These are phyloP conservation scores for Trichoderma sp. DNA, from an alignment of 2,329 filamentous ascomycete species.

Conservation along the genomic window DNA sequence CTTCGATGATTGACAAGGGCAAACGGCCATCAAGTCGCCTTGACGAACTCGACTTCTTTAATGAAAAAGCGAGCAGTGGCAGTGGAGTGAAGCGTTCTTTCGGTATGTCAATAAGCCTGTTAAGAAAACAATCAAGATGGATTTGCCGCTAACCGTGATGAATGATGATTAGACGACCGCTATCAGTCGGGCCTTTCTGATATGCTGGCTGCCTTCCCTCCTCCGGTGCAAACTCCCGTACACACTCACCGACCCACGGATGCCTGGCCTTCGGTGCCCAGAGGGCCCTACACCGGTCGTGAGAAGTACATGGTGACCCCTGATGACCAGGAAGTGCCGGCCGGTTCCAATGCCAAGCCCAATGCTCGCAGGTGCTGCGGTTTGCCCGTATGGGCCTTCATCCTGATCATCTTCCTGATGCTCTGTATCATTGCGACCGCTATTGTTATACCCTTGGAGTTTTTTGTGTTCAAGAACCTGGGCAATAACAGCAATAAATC, in stretches of 20 bases:
- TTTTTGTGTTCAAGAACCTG: slow-evolving; percentile 62
- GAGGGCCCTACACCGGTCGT: background rate
- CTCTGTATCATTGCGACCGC: slow-evolving; percentile 78
- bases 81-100: slow-evolving; percentile 45
- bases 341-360: slow-evolving; percentile 34
- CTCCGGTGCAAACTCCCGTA: slow-evolving; percentile 57
- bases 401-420: slow-evolving; percentile 66
- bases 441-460: slow-evolving; percentile 74
- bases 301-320: slow-evolving; percentile 12
- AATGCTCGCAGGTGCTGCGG: slow-evolving; percentile 74
- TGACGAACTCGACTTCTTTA: slow-evolving; percentile 56
- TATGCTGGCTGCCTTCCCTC: slow-evolving; percentile 68
- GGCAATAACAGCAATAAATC: slow-evolving; percentile 44
- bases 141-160: background rate
- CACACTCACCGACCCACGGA: slow-evolving; percentile 45
- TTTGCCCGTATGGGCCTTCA: slow-evolving; percentile 77
- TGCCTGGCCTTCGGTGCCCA: slow-evolving; percentile 55
- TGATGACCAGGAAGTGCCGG: slow-evolving; percentile 33
- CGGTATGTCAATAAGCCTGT: slow-evolving; percentile 39
- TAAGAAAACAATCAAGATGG: background rate
- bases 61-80: slow-evolving; percentile 47
- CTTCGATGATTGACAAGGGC: slow-evolving; percentile 85
- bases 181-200: slow-evolving; percentile 62
- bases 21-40: slow-evolving; percentile 64
- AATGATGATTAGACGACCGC: slow-evolving; percentile 45